A percentile compares a stretch with the other conserved stretches of the same genome.
phyloP scores from a whole-genome alignment of 2,329 filamentous ascomycete genomes.

The Fusarium tupiense region DNA sequence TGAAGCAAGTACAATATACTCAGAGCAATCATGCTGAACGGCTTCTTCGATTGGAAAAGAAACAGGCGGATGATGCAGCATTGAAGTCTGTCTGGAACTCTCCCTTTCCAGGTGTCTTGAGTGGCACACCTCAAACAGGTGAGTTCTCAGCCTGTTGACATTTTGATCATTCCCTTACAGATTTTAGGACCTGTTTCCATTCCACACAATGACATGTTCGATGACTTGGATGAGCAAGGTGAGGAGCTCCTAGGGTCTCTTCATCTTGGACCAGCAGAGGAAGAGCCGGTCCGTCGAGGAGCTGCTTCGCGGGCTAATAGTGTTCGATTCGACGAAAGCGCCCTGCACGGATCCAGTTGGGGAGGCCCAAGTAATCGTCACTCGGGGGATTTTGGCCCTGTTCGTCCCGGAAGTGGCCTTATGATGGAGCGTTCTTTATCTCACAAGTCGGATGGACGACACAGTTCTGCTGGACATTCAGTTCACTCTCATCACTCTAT shows the following conservation, averaged over 20 bases:
- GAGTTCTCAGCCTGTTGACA: constrained; percentile 45
- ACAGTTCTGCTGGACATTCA: constrained; percentile 91
- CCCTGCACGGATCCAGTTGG: constrained; percentile 87
- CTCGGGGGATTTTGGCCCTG: constrained; percentile 82
- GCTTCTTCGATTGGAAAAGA: constrained; percentile 70
- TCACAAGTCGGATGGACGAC: constrained; percentile 94
- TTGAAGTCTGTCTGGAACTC: constrained; percentile 93
- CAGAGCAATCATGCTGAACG: constrained; percentile 71
- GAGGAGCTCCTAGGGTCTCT: constrained; percentile 82
- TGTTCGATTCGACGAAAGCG: constrained; percentile 96
- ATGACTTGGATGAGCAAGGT: constrained; percentile 88
- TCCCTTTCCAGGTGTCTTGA: constrained; percentile 86
- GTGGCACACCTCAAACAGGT: constrained; percentile 90
- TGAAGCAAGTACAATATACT: constrained; percentile 72
- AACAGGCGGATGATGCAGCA: constrained; percentile 73
- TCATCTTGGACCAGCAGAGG: constrained; percentile 82
- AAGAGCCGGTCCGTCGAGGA: constrained; percentile 84
- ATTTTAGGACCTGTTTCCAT: constrained; percentile 78
- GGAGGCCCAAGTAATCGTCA: constrained; percentile 80
- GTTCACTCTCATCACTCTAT: constrained; percentile 75
- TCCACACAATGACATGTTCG: constrained; percentile 84
- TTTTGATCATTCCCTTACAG: constrained; percentile 23
- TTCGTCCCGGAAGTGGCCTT: constrained; percentile 81
- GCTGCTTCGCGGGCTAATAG: constrained; percentile 94
- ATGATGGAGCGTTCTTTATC: constrained; percentile 93